These are phyloP conservation scores for Rhododendron simsii DNA, from an alignment of 148 eudicot species.

Conservation along the genomic window DNA sequence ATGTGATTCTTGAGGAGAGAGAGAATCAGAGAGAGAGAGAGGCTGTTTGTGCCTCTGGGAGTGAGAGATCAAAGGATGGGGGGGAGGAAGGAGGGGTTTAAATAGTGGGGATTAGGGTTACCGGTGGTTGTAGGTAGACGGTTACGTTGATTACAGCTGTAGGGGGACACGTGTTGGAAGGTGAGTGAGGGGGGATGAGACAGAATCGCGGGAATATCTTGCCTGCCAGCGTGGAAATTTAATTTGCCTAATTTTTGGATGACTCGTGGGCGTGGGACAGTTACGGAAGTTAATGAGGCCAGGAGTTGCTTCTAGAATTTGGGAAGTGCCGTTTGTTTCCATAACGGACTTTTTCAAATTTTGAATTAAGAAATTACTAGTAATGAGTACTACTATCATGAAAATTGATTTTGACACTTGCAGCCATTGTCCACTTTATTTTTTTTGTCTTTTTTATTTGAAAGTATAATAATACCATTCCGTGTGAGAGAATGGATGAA, in stretches of 20 bases:
- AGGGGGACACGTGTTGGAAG: neutral
- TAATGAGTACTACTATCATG: too few species aligned
- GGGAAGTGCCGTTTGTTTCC: too few species aligned
- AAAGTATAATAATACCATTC: too few species aligned
- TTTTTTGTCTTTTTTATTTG: too few species aligned
- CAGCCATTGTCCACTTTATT: too few species aligned
- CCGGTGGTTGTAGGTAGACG: constrained; percentile 8
- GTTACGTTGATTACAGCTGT: neutral
- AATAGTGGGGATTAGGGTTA: constrained; percentile 17
- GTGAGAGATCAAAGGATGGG: neutral
- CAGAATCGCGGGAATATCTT: constrained; percentile 9
- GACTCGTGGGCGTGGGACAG: neutral
- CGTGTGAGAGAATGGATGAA: too few species aligned
- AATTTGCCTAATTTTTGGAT: neutral
- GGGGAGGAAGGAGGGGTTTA: neutral
- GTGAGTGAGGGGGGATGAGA: constrained; percentile 7
- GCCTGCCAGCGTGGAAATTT: neutral
- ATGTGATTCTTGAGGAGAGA: neutral
- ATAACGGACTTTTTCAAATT: too few species aligned
- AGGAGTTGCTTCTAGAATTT: neutral
- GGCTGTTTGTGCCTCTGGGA: neutral
- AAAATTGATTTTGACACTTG: too few species aligned
- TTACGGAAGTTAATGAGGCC: constrained; percentile 5
- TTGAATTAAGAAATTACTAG: too few species aligned
- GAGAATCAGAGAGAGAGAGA: neutral